Base-by-base conservation (phyloP, 2,329 filamentous ascomycete species). In the Lachnellula cervina region DNA sequence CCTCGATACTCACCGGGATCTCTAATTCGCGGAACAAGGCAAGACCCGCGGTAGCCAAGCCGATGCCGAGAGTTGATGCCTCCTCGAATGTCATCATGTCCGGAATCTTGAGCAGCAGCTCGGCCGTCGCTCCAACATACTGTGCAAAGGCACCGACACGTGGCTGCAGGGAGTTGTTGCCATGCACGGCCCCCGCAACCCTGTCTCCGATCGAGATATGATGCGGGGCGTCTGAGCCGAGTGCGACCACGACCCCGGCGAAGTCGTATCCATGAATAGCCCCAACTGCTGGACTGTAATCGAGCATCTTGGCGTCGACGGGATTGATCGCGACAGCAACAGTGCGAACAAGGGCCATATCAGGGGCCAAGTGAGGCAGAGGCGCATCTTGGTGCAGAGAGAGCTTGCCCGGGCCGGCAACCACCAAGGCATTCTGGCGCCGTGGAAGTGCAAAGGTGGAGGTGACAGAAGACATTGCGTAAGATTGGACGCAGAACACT, bases 141-240 rank as follows among this genome's bases (percentile, higher is more conserved):
- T 78, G 74, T 1, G 76, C 71, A 59, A 78, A 79, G 0, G 75
- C 74, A 6, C 76, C 76, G 6, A 40, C 21, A 13, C 49, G 40
- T 2, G 56, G 54, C 13, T 32, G 8, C 13, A 50, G 16, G 6
- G 37, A 19, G 38, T 62, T 58, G n/a, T 42, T 58, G 4, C 56
- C 58, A 32, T 53, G 37, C 3, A 55, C 55, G n/a, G 28, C 37
- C 2, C 58, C 58, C 16, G 35, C 34, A 28, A 63, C 59, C 2
- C 59, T 44, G 19, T 73, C 71, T 6, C 61, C 61, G 17, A 62
- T 40, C n/a, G 35, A 38, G 35, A 38, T 38, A 38, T 38, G 35
- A 38, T 4, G 35, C 11, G 16, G 13, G 14, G 11, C 49, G 32
- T 60, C 44, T 46, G 16, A 19, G 44, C 66, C 69, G 28, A 69